Evolutionary conservation across 345 rosid genomes (phyloP), one percentile per base, ranked within the genome.

Genomic region (Murraya paniculata): DNA sequence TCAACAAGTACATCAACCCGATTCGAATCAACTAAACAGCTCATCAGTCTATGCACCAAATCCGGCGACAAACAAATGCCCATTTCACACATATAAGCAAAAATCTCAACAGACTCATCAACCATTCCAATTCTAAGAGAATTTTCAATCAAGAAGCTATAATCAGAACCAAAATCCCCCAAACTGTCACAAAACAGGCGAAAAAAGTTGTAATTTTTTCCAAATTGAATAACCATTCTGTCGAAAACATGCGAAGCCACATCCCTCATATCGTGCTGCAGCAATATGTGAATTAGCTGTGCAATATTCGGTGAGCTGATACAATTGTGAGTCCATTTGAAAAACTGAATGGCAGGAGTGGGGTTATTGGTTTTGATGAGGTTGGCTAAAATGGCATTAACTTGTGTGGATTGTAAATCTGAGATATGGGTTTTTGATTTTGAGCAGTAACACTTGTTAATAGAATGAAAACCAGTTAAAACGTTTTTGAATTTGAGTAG

Each of bases 191-290:
- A 6, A 62, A 81, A 65, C 57, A 19, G 33, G 28, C 30, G 67
- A 33, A 80, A 65, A 79, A 79, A 72, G 57, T 83, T 77, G 2
- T 76, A 80, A 68, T 69, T 64, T 64, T 61, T 68, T 25, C 82
- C 84, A 30, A 72, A 74, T 28, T 28, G 53, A 14, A 25, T 24
- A 57, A 75, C 48, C 83, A 86, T 80, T 82, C 82, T 82, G 71
- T 80, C 92, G 55, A 89, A 86, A 77, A 84, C 77, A 75, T 74
- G 50, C 33, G 67, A 75, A 64, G 92, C 89, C 28, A 39, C 79
- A 81, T 62, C 82, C 1, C 78, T 81, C 84, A 80, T 78, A 69
- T 75, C 70, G 77, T 80, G 61, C 6, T 79, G 77, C 30, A 89
- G 84, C 86, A 84, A 69, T 30, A 84, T 33, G 31, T 64, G 81